Base-by-base conservation (phyloP, 768 basidiomycete genomes). In the Serendipita indica region DNA sequence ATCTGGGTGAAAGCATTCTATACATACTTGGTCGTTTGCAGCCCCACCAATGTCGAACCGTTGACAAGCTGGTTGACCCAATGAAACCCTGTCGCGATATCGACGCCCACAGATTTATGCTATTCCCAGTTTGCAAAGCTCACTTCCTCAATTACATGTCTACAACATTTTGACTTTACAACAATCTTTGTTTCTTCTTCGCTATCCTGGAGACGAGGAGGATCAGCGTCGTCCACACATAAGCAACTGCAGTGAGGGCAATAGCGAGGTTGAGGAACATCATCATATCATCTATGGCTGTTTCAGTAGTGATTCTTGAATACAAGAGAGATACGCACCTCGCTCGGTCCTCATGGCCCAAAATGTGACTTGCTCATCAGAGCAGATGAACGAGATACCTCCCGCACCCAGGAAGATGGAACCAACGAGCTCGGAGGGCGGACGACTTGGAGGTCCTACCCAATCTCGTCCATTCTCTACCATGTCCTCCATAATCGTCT, bases 311-410 rank as follows among this genome's bases (percentile, higher is more conserved):
- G 18, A 57, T 13, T 5, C 25, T 34, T 20, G 39, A 49, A 35
- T 6, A 41, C 45, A n/a, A 41, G 60, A 25, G 27, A 32, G 46
- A 37, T 62, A 68, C 77, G 61, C 72, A 80, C 86, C 89, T 74
- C 92, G 91, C 63, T 82, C 81, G 27, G 88, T 88, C 60, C 93
- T 77, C 91, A 97, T 96, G 16, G 92, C 91, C 12, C 88, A 86
- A 62, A 88, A 79, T 2, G 88, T 87, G 20, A 97, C 68, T 65
- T 94, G 89, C 71, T 97, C 92, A 5, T 84, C 85, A 33, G 86
- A 89, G 60, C 91, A 79, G 69, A 93, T 88, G 72, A 97, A 97
- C 54, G 83, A 77, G 60, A 97, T 68, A 7, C 94, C 94, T 45
- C 93, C 93, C 58, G 84, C 84, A 4, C 91, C 79, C 54, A 93